A percentile compares a stretch with the other conserved stretches of the same genome.
These are phyloP conservation scores for Narthecium ossifragum DNA, from an alignment of 106 monocot genomes.

Conservation along the genomic window DNA sequence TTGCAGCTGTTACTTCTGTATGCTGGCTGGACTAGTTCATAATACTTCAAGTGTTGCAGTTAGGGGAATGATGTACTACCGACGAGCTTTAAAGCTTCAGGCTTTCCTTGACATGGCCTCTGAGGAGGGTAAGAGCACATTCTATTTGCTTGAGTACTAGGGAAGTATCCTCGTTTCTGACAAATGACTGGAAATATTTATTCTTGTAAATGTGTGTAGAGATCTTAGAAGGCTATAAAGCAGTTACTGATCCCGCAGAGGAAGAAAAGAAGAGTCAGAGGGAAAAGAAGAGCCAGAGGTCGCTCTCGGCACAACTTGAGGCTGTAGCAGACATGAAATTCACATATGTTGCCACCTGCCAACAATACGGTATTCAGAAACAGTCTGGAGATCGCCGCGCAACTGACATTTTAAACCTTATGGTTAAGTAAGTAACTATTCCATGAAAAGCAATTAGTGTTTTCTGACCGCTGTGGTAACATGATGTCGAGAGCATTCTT, in stretches of 20 bases:
- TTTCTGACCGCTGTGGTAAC: too few relatives aligned
- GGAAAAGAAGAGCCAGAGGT: slow-evolving; percentile 86
- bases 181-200: not conserved
- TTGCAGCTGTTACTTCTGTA: not conserved
- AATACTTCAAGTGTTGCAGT: slow-evolving; percentile 37
- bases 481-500: too few relatives aligned
- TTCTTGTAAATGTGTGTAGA: slow-evolving; percentile 39
- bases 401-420: slow-evolving; percentile 95
- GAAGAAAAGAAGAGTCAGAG: slow-evolving; percentile 90
- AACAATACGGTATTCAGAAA: slow-evolving; percentile 96
- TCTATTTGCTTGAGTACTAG: not conserved
- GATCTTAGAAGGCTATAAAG: slow-evolving; percentile 94
- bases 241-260: slow-evolving; percentile 71
- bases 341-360: slow-evolving; percentile 93
- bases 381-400: slow-evolving; percentile 93
- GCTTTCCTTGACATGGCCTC: slow-evolving; percentile 99
- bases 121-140: slow-evolving; percentile 53
- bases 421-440: slow-evolving; percentile 84
- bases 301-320: slow-evolving; percentile 84
- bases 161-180: not conserved
- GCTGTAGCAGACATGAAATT: slow-evolving; percentile 99
- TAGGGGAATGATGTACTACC: slow-evolving; percentile 99
- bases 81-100: slow-evolving; percentile 89
- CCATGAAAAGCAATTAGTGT: not conserved
- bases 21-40: not conserved